phyloP scores from a whole-genome alignment of 2,329 filamentous ascomycete species.

The Fulvia fulva region DNA sequence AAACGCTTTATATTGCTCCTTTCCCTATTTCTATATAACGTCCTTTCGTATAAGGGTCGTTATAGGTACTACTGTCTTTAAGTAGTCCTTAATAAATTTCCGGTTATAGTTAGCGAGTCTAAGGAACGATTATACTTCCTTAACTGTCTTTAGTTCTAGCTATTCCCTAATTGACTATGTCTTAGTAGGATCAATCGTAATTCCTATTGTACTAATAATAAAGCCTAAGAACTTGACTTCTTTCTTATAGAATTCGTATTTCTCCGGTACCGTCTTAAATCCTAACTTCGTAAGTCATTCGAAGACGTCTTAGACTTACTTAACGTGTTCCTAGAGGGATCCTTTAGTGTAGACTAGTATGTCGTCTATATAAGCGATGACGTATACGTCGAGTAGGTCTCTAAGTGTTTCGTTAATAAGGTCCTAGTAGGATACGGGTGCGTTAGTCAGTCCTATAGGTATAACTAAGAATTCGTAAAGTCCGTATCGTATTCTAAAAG shows the following conservation, averaged over 20 bases:
- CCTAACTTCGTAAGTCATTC: not conserved
- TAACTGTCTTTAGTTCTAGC: no score
- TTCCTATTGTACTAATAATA: slow-evolving; percentile 25
- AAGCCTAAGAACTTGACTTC: slow-evolving; percentile 32
- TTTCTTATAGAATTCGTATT: slow-evolving; percentile 30
- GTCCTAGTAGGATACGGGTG: not conserved
- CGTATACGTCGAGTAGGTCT: not conserved
- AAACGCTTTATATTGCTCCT: not conserved
- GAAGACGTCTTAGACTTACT: slow-evolving; percentile 9
- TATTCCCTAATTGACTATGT: slow-evolving; percentile 26
- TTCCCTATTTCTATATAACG: not conserved
- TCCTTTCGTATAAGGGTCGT: not conserved
- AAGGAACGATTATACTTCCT: slow-evolving; percentile 23
- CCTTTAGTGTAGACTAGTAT: slow-evolving; percentile 23
- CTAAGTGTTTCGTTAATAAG: not conserved
- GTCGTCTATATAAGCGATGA: slow-evolving; percentile 2
- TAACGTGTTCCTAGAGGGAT: not conserved
- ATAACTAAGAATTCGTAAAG: no score
- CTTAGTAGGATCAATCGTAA: slow-evolving; percentile 30
- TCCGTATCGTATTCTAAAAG: no score
- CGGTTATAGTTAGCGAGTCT: slow-evolving; percentile 6
- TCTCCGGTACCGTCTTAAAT: slow-evolving; percentile 7
- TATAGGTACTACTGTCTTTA: not conserved
- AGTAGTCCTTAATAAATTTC: slow-evolving; percentile 2
- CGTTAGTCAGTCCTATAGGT: no score